Base-by-base conservation (phyloP, 306 rosid species). In the Potentilla sterilis region DNA sequence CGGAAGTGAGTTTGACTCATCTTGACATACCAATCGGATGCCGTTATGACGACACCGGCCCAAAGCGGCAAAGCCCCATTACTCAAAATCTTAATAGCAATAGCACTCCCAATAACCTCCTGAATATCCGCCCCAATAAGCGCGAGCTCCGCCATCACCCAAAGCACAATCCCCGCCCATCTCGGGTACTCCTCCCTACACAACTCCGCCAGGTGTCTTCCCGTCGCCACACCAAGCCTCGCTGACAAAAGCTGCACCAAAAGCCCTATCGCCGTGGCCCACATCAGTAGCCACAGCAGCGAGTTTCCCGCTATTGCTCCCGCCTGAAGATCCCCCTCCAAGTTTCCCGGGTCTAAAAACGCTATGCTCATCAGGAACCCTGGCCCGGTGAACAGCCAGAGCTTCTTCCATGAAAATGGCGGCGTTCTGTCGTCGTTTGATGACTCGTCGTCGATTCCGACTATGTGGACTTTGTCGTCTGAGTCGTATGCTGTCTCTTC, bases 331-430 rank as follows among this genome's bases (percentile, higher is more conserved):
- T 95, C 97, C 9, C 97, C 96, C 81, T 95, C 99, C 68, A 95
- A 63, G 57, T 95, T 95, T 44, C 99, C 98, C 42, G 98, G 99
- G 80, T 95, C 98, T 6, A 95, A 84, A 61, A 95, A 95, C 5
- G 98, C 97, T 63, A 95, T 92, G 84, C 99, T 95, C 98, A 95
- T 92, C 37, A 95, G 85, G 76, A 95, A 92, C 37, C 99, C 99
- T 1, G 99, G 99, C 0, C 99, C 99, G 0, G 93, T 92, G 79
- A 92, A 95, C 5, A 95, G 87, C 99, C 99, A 95, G 3, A 95
- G 96, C 88, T 92, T 95, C 81, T 81, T 87, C 99, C 98, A 95
- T 16, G 99, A 95, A 75, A 95, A 95, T 34, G 97, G 97, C 32
- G 90, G 97, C 13, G 65, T 35, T 6, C 9, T 74, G 24, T 32